A percentile compares a stretch with the other conserved stretches of the same genome.
Evolutionary conservation across 176 grass and related monocot genomes (phyloP).

Genomic region (Typha latifolia): DNA sequence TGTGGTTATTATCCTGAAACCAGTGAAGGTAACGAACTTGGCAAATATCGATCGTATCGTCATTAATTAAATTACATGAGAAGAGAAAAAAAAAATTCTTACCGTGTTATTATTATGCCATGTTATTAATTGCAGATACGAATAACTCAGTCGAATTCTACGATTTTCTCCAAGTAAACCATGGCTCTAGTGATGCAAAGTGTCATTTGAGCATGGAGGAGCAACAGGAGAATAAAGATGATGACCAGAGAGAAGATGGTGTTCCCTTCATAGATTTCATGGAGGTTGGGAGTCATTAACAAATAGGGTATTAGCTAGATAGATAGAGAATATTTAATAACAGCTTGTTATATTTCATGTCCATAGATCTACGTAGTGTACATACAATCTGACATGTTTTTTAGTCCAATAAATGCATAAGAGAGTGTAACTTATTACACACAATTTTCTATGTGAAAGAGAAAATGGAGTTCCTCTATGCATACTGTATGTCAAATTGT

Average conservation of each 20-base stretch:
- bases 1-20: neutral
- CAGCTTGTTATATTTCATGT: neutral
- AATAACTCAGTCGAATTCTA: slow-evolving; percentile 65
- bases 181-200: slow-evolving; percentile 63
- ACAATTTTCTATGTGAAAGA: too few relatives aligned
- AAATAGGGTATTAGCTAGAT: neutral
- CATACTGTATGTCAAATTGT: too few relatives aligned
- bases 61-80: too few relatives aligned
- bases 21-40: neutral
- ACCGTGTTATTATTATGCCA: neutral
- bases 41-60: too few relatives aligned
- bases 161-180: slow-evolving; percentile 83
- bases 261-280: slow-evolving; percentile 84
- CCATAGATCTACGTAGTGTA: neutral
- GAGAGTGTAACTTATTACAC: too few relatives aligned
- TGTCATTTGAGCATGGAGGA: slow-evolving; percentile 70
- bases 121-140: slow-evolving; percentile 28
- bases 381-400: neutral
- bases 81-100: neutral
- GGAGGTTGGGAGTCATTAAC: slow-evolving; percentile 54
- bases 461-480: too few relatives aligned
- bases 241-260: slow-evolving; percentile 22
- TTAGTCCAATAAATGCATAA: too few relatives aligned
- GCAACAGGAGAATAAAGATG: slow-evolving; percentile 48
- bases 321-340: neutral